phyloP scores from a whole-genome alignment of 169 alveolate genomes.

The Perkinsus olseni region DNA sequence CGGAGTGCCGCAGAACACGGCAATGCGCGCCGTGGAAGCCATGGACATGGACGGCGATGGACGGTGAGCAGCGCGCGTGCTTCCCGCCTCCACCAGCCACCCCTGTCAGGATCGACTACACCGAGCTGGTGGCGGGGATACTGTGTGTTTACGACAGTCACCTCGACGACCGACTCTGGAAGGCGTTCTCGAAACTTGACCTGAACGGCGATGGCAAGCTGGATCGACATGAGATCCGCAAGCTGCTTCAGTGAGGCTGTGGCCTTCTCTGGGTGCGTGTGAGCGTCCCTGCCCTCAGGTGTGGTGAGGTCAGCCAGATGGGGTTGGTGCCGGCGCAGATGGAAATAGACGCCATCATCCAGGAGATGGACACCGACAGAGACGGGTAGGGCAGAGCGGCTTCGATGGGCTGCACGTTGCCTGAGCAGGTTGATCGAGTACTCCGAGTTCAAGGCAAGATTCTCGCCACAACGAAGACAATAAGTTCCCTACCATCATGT shows the following conservation, averaged over 20 bases:
- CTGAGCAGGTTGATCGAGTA: neutral
- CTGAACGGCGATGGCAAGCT: neutral
- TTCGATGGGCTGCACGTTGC: neutral
- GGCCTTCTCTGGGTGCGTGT: neutral
- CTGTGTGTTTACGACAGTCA: neutral
- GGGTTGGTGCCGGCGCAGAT: neutral
- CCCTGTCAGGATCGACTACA: neutral
- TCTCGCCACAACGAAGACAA: too few species aligned
- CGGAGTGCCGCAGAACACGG: neutral
- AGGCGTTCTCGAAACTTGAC: slow-evolving; percentile 3
- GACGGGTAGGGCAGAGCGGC: neutral
- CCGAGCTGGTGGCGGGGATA: slow-evolving; percentile 8
- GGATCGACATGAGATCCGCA: neutral
- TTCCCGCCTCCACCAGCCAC: neutral
- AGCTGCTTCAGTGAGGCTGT: neutral
- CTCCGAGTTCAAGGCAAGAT: neutral
- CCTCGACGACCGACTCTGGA: slow-evolving; percentile 4
- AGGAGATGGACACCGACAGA: neutral
- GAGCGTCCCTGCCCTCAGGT: neutral
- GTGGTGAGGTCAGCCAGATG: neutral
- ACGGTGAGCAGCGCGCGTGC: neutral
- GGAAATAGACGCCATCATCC: neutral
- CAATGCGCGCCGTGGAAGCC: neutral
- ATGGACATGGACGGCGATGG: slow-evolving; percentile 2
- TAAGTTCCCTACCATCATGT: too few species aligned